Evolutionary conservation across 441 rosid species (phyloP).

Genomic region (Croton setiger): DNA sequence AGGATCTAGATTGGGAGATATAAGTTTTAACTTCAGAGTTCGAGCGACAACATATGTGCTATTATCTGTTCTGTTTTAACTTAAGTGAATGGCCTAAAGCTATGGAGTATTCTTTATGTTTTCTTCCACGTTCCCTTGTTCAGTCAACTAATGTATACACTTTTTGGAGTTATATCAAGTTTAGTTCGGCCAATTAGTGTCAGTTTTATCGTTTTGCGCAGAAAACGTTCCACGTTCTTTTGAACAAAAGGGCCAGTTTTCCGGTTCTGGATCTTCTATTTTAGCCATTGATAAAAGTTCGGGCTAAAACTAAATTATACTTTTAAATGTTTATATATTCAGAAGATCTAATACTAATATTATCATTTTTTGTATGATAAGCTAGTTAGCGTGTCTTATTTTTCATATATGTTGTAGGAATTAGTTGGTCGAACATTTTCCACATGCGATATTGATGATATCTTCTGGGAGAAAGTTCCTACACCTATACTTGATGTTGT

Average conservation of each 20-base stretch:
- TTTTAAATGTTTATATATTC: neutral
- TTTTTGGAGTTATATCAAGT: neutral
- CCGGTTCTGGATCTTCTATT: neutral
- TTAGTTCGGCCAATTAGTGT: neutral
- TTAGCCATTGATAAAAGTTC: neutral
- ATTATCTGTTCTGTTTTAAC: neutral
- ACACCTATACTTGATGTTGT: conserved; percentile 81
- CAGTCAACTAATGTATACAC: neutral
- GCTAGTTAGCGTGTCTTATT: neutral
- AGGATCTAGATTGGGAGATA: neutral
- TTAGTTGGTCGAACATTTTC: conserved; percentile 39
- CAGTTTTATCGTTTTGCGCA: neutral
- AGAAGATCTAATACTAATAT: neutral
- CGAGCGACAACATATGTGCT: neutral
- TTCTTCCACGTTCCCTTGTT: neutral
- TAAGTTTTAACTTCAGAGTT: neutral
- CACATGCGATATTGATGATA: conserved; percentile 67
- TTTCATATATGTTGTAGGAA: conserved; percentile 39
- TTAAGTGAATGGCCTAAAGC: neutral
- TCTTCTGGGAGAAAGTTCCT: conserved; percentile 52
- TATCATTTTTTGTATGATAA: neutral
- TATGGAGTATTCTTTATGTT: neutral
- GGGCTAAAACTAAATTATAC: neutral
- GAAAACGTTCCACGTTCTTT: neutral
- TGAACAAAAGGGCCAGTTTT: neutral